Conservation (phyloP, 768 basidiomycete genomes). For the Neoboletus subvelutipes region DNA sequence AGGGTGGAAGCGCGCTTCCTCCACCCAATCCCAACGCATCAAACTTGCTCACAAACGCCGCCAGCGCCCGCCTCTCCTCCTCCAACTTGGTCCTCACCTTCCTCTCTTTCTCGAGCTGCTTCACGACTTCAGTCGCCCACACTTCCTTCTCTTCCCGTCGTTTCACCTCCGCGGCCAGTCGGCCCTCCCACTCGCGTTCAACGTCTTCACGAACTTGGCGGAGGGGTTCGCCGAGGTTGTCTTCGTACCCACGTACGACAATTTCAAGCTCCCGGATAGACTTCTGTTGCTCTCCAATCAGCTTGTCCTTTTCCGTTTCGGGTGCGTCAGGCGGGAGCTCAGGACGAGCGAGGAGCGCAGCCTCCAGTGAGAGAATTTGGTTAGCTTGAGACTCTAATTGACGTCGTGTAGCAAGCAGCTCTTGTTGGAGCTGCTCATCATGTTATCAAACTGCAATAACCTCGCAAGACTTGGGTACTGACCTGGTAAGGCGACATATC, state of each 20-base stretch:
- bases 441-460: not conserved
- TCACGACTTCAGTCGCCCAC: conserved; percentile 75
- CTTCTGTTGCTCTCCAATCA: conserved; percentile 70
- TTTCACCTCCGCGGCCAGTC: conserved; percentile 56
- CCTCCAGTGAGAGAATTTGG: conserved; percentile 83
- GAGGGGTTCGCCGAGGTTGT: conserved; percentile 68
- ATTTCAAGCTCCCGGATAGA: conserved; percentile 79
- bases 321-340: conserved; percentile 62
- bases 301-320: conserved; percentile 69
- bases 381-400: conserved; percentile 79
- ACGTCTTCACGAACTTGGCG: conserved; percentile 68
- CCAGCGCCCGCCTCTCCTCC: conserved; percentile 73
- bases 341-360: conserved; percentile 70
- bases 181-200: conserved; percentile 68
- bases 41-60: conserved; percentile 80
- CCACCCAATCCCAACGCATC: conserved; percentile 64
- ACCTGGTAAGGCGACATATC: conserved; percentile 88
- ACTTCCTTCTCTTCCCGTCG: conserved; percentile 66
- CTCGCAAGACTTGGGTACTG: not conserved
- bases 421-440: conserved; percentile 71
- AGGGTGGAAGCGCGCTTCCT: conserved; percentile 34
- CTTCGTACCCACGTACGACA: conserved; percentile 67
- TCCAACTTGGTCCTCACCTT: conserved; percentile 68
- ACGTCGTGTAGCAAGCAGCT: conserved; percentile 73
- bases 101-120: conserved; percentile 77